Percentiles rank a stretch among this genome's conserved stretches.
Conservation (phyloP, 148 eudicot species). For the Linanthus parryae region DNA sequence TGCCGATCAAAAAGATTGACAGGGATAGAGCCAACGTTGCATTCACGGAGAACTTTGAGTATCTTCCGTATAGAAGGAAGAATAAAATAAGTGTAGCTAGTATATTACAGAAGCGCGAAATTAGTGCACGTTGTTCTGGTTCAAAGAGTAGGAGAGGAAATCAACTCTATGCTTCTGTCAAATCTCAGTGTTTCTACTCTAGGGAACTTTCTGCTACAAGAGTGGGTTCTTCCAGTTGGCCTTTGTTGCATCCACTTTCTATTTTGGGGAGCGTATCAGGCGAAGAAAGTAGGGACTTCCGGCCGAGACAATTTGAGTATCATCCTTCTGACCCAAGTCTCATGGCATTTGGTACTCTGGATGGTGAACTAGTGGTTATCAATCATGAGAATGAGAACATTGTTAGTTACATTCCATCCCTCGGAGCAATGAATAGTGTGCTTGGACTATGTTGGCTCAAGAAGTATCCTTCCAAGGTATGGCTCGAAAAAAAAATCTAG, state of each 20-base stretch:
- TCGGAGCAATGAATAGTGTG: constrained; percentile 68
- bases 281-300: constrained; percentile 50
- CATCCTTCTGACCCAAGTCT: constrained; percentile 79
- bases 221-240: constrained; percentile 77
- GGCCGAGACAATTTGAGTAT: constrained; percentile 95
- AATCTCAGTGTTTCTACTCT: constrained; percentile 44
- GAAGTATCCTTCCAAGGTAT: constrained; percentile 80
- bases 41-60: constrained; percentile 58
- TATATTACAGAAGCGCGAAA: constrained; percentile 66
- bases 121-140: constrained; percentile 24
- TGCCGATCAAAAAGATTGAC: constrained; percentile 48
- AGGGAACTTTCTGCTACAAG: constrained; percentile 81
- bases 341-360: constrained; percentile 92
- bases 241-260: constrained; percentile 55
- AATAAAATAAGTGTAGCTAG: constrained; percentile 42
- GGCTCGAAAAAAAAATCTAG: too few species aligned
- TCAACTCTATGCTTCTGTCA: constrained; percentile 22
- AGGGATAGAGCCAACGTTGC: constrained; percentile 39
- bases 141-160: constrained; percentile 13
- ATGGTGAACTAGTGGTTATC: constrained; percentile 84
- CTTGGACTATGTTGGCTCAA: constrained; percentile 93
- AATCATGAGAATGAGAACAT: constrained; percentile 80
- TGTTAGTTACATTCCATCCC: constrained; percentile 58
- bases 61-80: constrained; percentile 66
- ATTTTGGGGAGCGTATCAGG: constrained; percentile 23